Evolutionary conservation across 225 moss, liverwort and hornwort species (phyloP).

Genomic region (Polytrichum commune): DNA sequence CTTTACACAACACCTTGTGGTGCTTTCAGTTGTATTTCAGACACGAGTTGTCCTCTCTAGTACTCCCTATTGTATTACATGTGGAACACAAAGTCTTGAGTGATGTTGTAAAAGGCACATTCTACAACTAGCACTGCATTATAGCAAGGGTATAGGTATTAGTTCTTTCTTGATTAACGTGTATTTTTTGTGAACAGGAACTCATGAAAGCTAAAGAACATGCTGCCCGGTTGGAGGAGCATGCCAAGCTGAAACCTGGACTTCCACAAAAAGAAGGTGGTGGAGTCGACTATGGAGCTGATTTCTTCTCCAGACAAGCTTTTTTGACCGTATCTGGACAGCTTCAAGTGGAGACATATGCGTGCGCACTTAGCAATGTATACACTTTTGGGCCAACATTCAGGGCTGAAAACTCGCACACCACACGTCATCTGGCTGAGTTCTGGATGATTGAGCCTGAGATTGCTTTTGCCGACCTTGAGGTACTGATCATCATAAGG

Average conservation of each 20-base stretch:
- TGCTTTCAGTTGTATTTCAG: no score
- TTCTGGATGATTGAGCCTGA: conserved; percentile 99
- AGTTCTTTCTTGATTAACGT: no score
- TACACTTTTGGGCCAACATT: conserved; percentile 97
- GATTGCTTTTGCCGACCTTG: conserved; percentile 86
- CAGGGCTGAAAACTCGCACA: conserved; percentile 94
- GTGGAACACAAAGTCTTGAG: no score
- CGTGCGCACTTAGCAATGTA: conserved; percentile 87
- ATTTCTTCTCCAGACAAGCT: conserved; percentile 86
- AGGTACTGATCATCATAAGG: conserved; percentile 17
- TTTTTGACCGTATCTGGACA: conserved; percentile 94
- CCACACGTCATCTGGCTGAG: conserved; percentile 86
- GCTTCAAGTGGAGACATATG: conserved; percentile 87
- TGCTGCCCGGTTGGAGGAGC: conserved; percentile 34
- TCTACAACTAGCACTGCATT: no score
- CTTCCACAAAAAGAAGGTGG: conserved; percentile 68
- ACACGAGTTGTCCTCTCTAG: no score
- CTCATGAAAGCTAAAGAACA: conserved; percentile 49
- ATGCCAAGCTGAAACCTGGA: conserved; percentile 59
- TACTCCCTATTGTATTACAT: no score
- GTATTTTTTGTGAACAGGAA: conserved; percentile 16
- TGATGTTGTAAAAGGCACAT: no score
- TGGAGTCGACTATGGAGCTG: conserved; percentile 65
- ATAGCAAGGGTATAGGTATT: no score
- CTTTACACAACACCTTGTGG: no score